A percentile compares a stretch with the other conserved stretches of the same genome.
phyloP scores from a whole-genome alignment of 75 land plant genomes.

The Sequoiadendron giganteum region DNA sequence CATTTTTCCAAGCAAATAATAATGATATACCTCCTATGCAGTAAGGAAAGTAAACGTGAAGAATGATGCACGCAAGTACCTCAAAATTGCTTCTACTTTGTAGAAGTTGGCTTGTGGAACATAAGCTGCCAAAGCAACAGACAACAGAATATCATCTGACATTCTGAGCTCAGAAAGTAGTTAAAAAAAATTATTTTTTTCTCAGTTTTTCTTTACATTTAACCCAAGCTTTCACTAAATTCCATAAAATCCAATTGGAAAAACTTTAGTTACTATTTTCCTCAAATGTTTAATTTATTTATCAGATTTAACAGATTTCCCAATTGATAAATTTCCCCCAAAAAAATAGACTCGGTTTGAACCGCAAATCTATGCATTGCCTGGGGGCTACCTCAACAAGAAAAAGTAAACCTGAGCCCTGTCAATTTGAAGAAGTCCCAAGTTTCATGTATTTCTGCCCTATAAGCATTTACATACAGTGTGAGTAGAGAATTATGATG shows the following conservation, averaged over 20 bases:
- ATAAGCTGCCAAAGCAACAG: conserved; percentile 32
- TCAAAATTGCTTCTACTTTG: conserved; percentile 82
- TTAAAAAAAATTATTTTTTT: neutral
- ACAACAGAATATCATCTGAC: neutral
- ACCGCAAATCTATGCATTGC: too few relatives aligned
- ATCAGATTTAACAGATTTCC: neutral
- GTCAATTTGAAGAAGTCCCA: too few relatives aligned
- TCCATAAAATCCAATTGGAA: neutral
- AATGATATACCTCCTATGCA: conserved; percentile 1
- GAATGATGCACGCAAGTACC: conserved; percentile 26
- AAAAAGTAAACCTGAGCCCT: too few relatives aligned
- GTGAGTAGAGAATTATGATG: neutral
- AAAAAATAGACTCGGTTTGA: too few relatives aligned
- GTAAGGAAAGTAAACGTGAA: neutral
- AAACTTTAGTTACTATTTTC: neutral
- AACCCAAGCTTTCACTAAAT: neutral
- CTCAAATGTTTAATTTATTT: neutral
- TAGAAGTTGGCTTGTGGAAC: conserved; percentile 58
- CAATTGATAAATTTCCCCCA: neutral
- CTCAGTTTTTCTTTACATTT: neutral
- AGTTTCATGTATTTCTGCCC: neutral
- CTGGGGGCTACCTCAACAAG: too few relatives aligned
- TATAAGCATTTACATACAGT: neutral
- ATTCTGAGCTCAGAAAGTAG: neutral
- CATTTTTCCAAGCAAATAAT: neutral